phyloP scores from a whole-genome alignment of 306 rosid species.

The Fragaria nilgerrensis region DNA sequence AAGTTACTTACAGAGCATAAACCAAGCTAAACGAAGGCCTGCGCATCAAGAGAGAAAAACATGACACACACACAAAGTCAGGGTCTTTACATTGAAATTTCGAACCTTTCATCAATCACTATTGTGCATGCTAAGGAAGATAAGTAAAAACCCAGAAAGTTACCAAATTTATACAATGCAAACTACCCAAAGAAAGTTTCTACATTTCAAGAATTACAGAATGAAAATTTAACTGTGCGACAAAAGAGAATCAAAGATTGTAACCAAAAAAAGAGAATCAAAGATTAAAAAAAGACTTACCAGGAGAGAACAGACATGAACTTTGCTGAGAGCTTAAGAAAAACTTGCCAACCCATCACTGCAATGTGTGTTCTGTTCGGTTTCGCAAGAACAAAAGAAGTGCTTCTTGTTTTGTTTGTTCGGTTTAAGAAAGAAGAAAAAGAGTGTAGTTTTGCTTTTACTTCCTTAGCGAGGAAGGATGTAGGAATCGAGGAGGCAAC shows the following conservation, averaged over 20 bases:
- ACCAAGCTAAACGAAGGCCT: constrained; percentile 62
- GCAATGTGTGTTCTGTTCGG: background rate
- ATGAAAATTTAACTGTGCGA: background rate
- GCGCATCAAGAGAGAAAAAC: constrained; percentile 13
- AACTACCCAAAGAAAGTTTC: background rate
- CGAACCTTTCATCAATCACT: background rate
- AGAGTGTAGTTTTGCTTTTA: background rate
- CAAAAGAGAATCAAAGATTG: background rate
- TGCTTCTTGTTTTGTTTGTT: background rate
- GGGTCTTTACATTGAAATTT: background rate
- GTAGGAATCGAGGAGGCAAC: background rate
- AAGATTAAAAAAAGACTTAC: constrained; percentile 8
- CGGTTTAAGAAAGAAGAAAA: background rate
- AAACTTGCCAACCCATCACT: constrained; percentile 35
- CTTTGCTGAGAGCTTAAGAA: constrained; percentile 26
- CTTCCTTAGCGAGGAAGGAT: background rate
- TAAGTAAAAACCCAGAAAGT: background rate
- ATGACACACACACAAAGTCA: background rate
- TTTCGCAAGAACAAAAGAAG: background rate
- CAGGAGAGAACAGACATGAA: constrained; percentile 42
- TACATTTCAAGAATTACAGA: background rate
- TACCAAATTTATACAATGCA: background rate
- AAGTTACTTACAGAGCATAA: constrained; percentile 48
- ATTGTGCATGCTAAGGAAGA: background rate
- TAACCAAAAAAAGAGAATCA: no score